Evolutionary conservation across 441 rosid species (phyloP), one percentile per base, ranked within the genome.

Genomic region (Jatropha multifida): DNA sequence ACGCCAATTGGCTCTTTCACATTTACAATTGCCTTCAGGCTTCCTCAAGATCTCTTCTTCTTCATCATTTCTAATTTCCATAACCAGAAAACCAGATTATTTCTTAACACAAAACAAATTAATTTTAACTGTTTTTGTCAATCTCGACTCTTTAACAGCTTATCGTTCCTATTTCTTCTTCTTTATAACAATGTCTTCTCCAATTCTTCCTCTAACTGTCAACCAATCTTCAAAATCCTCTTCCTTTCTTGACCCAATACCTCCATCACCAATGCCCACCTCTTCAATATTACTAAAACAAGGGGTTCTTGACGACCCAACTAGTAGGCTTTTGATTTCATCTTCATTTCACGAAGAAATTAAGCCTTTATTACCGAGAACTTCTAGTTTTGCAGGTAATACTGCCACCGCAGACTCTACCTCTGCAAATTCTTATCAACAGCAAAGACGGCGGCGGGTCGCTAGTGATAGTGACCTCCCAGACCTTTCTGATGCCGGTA

Each of bases 371-470:
- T 83, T 90, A 49, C 76, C 91, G 42, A 80, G 92, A 74, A 55
- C 90, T 70, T 69, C 87, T 13, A 90, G 92, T 76, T 88, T 58
- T 81, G 78, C 75, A 61, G 83, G 80, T 75, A n/a, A 74, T 75
- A 42, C 46, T 42, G 46, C 74, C 4, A 68, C 77, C 27, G 51
- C 68, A 10, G 52, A 77, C 20, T 70, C 26, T 20, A 6, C 55
- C 17, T 40, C 76, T 56, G 5, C 20, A 72, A 72, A 74, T 52
- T 73, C 65, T 58, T 3, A 70, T 83, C 66, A 78, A 71, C 91
- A 90, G 71, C 88, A 89, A 74, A 86, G 90, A 59, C 86, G 95
- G 66, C 86, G 90, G 38, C 84, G 91, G 70, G 78, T 79, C 78
- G 76, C 85, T 73, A 87, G 92, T 80, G 94, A 90, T 5, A 85